phyloP scores from a whole-genome alignment of 768 basidiomycete species.

The Strobilomyces dryophilus region DNA sequence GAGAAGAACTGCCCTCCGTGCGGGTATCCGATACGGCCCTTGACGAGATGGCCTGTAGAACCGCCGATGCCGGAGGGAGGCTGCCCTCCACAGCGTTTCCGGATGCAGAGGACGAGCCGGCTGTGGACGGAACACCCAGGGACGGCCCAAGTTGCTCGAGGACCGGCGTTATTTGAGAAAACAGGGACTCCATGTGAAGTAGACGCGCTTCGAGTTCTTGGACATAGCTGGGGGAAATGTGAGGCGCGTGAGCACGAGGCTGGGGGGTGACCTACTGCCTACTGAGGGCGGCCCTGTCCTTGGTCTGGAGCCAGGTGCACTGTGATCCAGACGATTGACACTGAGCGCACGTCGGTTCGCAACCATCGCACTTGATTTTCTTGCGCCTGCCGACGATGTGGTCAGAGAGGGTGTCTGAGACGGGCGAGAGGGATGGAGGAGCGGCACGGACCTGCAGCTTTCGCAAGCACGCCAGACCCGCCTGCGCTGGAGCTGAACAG shows the following conservation, averaged over 20 bases:
- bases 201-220: conserved; percentile 87
- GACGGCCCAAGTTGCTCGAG: conserved; percentile 68
- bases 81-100: conserved; percentile 10
- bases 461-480: conserved; percentile 90
- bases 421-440: conserved; percentile 11
- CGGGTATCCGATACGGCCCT: conserved; percentile 34
- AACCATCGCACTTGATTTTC: conserved; percentile 92
- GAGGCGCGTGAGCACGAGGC: conserved; percentile 8
- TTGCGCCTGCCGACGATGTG: conserved; percentile 54
- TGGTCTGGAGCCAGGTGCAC: conserved; percentile 89
- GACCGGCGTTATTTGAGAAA: conserved; percentile 75
- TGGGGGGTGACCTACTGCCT: conserved; percentile 61
- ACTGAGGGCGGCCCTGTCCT: conserved; percentile 85
- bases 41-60: conserved; percentile 35
- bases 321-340: conserved; percentile 69
- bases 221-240: conserved; percentile 59
- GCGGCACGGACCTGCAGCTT: conserved; percentile 66
- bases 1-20: conserved; percentile 32
- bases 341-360: conserved; percentile 82
- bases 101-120: conserved; percentile 27
- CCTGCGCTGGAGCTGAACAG: conserved; percentile 71
- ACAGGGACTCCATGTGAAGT: conserved; percentile 85
- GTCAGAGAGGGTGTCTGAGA: conserved; percentile 15
- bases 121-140: conserved; percentile 38
- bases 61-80: conserved; percentile 25